These are phyloP conservation scores for Blastobotrys capitulatus DNA, from an alignment of 1,139 yeast genomes.

Conservation along the genomic window DNA sequence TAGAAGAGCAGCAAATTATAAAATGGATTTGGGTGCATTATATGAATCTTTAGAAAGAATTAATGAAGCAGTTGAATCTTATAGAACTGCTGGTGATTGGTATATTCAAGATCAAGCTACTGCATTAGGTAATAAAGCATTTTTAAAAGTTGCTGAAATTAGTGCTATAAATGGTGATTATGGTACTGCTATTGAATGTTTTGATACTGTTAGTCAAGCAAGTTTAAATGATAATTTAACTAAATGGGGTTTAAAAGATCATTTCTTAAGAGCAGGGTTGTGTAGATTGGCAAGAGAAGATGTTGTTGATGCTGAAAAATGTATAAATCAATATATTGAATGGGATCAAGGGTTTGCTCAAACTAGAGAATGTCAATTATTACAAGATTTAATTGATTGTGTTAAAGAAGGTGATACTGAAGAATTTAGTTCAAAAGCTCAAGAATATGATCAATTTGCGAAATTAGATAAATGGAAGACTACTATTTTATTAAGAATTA, in stretches of 20 bases:
- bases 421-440: slow-evolving; percentile 65
- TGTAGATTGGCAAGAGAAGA: slow-evolving; percentile 79
- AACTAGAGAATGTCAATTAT: slow-evolving; percentile 71
- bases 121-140: slow-evolving; percentile 85
- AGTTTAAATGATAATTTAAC: slow-evolving; percentile 70
- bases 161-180: slow-evolving; percentile 72
- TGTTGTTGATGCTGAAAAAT: slow-evolving; percentile 75
- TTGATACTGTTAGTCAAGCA: slow-evolving; percentile 71
- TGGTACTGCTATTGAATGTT: slow-evolving; percentile 65
- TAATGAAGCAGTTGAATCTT: slow-evolving; percentile 65
- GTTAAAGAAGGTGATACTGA: slow-evolving; percentile 79
- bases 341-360: slow-evolving; percentile 76
- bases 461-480: slow-evolving; percentile 92
- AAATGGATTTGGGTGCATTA: slow-evolving; percentile 82
- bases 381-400: slow-evolving; percentile 59
- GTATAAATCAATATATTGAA: slow-evolving; percentile 54
- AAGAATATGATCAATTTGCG: slow-evolving; percentile 80
- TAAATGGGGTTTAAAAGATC: slow-evolving; percentile 90
- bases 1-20: slow-evolving; percentile 92
- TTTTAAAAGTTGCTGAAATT: slow-evolving; percentile 83
- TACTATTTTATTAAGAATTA: slow-evolving; percentile 74
- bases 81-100: slow-evolving; percentile 96
- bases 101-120: slow-evolving; percentile 90
- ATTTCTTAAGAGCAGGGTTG: slow-evolving; percentile 75
- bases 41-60: slow-evolving; percentile 72